These are phyloP conservation scores for Rhipidocladum racemiflorum DNA, from an alignment of 176 grass and related monocot genomes.

Conservation along the genomic window DNA sequence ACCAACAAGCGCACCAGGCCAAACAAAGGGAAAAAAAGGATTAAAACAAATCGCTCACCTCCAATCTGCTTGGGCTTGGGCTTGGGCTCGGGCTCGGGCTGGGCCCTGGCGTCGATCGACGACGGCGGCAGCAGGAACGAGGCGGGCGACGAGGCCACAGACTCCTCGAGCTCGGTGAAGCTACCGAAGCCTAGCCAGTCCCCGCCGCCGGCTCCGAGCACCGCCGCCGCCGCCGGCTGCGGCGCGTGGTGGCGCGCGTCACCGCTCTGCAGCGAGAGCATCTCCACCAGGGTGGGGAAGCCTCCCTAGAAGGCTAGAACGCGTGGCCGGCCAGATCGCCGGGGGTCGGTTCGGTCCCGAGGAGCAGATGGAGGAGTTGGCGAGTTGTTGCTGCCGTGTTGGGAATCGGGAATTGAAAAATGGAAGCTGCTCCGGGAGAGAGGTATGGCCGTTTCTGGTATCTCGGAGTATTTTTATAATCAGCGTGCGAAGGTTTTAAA, in stretches of 20 bases:
- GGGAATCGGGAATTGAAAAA: conserved; percentile 23
- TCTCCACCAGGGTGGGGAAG: conserved; percentile 20
- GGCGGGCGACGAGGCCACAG: conserved; percentile 20
- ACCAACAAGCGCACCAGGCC: not conserved
- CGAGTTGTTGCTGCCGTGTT: not conserved
- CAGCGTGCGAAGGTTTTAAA: no score
- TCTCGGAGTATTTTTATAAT: no score
- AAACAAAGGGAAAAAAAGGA: not conserved
- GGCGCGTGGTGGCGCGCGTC: conserved; percentile 29
- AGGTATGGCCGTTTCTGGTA: no score
- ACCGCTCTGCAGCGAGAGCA: conserved; percentile 42
- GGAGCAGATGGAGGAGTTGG: not conserved
- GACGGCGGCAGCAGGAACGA: conserved; percentile 34
- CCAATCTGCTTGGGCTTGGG: conserved; percentile 42
- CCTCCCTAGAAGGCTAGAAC: conserved; percentile 31
- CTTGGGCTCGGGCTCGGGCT: conserved; percentile 32
- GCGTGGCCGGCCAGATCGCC: conserved; percentile 31
- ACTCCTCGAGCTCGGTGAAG: conserved; percentile 31
- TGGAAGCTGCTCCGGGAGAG: not conserved
- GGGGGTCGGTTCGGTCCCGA: not conserved
- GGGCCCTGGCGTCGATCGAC: conserved; percentile 38
- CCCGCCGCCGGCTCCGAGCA: not conserved
- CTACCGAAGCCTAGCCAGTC: conserved; percentile 48
- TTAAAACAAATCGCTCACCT: conserved; percentile 22
- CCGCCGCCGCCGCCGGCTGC: conserved; percentile 16